Base-by-base conservation (phyloP, 2,329 filamentous ascomycete species). In the Rosellinia necatrix region DNA sequence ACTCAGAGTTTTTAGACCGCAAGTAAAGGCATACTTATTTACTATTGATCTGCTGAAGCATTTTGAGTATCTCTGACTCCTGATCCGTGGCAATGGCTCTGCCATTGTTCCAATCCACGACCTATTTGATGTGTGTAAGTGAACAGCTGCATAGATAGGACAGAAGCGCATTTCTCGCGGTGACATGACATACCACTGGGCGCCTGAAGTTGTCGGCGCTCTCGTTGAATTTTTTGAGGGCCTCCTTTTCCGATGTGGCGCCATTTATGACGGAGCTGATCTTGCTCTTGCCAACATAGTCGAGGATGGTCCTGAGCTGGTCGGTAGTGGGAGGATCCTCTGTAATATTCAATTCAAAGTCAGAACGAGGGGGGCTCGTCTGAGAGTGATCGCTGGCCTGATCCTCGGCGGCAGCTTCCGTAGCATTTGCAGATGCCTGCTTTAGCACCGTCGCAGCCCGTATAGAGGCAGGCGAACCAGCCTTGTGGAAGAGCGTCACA, bases 31-130 rank as follows among this genome's bases (percentile, higher is more conserved):
- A n/a, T n/a, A 10, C 8, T 47, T 51, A 61, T 63, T 70, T 64
- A 35, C 49, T 71, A 58, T 76, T 77, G 51, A 85, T 72, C 54
- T 83, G 78, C 56, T 85, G 83, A 49, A 97, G 74, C 74, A 96
- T 80, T 75, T 89, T 91, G 70, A 96, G 75, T 59, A 97, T 97
- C 76, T 93, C 89, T 13, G 91, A 96, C 77, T 96, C 88, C 62
- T 89, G 87, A 47, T 90, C 90, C 17, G 91, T 90, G 22, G 84
- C 78, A 76, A 89, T 79, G 42, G 87, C 93, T 72, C 86, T 89
- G 62, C 92, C 94, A 72, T 93, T 92, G 71, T 89, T 91, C 94
- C 94, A 97, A 72, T 97, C 93, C 49, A 97, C 93, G 56, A 88
- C 76, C 82, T 81, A 61, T 24, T 15, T 8, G 4, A 29, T 6